Evolutionary conservation across 1,284 basidiomycete genomes (phyloP).

Genomic region (Sporisorium exsertum): DNA sequence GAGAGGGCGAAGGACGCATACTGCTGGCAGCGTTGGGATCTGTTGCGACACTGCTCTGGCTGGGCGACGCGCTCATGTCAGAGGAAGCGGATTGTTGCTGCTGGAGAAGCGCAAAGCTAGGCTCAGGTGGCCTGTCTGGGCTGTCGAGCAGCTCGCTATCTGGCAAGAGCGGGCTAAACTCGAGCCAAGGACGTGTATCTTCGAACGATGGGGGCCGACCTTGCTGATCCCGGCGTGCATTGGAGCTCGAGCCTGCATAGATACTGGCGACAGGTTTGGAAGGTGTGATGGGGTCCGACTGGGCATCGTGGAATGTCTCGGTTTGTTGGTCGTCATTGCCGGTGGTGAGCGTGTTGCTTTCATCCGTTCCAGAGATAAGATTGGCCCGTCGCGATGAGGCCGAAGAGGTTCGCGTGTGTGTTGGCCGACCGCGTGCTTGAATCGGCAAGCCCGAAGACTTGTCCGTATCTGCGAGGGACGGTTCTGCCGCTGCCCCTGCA

Average conservation of each 20-base stretch:
- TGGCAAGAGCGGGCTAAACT: slow-evolving; percentile 43
- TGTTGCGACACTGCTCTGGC: slow-evolving; percentile 30
- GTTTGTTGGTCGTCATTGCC: slow-evolving; percentile 1
- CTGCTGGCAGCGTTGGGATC: slow-evolving; percentile 12
- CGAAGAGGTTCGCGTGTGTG: slow-evolving; percentile 3
- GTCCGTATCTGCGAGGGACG: neutral
- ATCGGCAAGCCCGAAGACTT: slow-evolving; percentile 1
- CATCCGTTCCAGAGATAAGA: slow-evolving; percentile 9
- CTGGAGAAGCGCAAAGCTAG: slow-evolving; percentile 15
- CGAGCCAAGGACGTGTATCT: slow-evolving; percentile 47
- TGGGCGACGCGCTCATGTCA: slow-evolving; percentile 27
- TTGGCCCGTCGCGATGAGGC: slow-evolving; percentile 3
- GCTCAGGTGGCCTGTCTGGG: slow-evolving; percentile 7
- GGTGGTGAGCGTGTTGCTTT: neutral
- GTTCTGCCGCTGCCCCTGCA: neutral
- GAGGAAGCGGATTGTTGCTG: slow-evolving; percentile 10
- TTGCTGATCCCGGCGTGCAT: neutral
- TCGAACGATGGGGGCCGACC: slow-evolving; percentile 23
- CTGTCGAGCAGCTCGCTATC: slow-evolving; percentile 33
- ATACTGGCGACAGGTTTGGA: slow-evolving; percentile 6
- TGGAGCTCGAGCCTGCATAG: neutral
- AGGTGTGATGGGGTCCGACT: slow-evolving; percentile 20
- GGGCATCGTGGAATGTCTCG: slow-evolving; percentile 8
- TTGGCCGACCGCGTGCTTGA: neutral
- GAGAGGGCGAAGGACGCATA: slow-evolving; percentile 27